Percentiles rank a stretch among this genome's conserved stretches.
These are phyloP conservation scores for Rosa multiflora DNA, from an alignment of 306 rosid genomes.

Conservation along the genomic window DNA sequence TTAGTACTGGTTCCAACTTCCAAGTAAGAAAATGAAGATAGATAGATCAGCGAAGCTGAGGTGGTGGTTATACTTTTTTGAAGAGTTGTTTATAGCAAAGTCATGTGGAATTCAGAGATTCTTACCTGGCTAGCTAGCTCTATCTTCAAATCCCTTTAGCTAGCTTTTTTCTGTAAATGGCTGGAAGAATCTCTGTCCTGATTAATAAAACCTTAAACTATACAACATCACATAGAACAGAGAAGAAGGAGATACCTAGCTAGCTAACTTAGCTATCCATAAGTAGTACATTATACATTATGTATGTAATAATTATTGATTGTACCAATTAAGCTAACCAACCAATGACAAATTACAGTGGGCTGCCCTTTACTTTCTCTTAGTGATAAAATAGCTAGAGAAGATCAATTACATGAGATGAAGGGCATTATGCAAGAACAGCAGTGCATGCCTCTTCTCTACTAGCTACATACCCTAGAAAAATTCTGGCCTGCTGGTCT, in stretches of 20 bases:
- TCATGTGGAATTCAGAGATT: slow-evolving; percentile 4
- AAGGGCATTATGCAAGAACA: slow-evolving; percentile 15
- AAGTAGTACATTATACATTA: slow-evolving; percentile 30
- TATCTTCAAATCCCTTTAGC: neutral
- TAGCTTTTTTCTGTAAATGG: slow-evolving; percentile 14
- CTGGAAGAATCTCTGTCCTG: slow-evolving; percentile 12
- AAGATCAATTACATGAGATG: slow-evolving; percentile 33
- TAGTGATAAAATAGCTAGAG: slow-evolving; percentile 19
- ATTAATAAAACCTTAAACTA: slow-evolving; percentile 5
- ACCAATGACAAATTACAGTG: slow-evolving; percentile 24
- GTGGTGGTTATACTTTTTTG: neutral
- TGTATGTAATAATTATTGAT: neutral
- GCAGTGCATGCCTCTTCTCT: slow-evolving; percentile 19
- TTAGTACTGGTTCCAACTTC: neutral
- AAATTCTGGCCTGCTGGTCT: slow-evolving; percentile 22
- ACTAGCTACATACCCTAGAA: slow-evolving; percentile 33
- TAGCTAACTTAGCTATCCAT: slow-evolving; percentile 8
- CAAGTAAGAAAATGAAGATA: neutral
- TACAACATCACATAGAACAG: neutral
- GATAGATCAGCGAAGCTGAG: neutral
- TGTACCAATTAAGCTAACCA: slow-evolving; percentile 24
- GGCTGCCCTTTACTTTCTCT: slow-evolving; percentile 17
- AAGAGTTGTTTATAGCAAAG: neutral
- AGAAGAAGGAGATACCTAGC: neutral
- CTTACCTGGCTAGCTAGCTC: slow-evolving; percentile 15